These are phyloP conservation scores for Epithemia pelagica DNA, from an alignment of 108 stramenopile genomes.

Conservation along the genomic window DNA sequence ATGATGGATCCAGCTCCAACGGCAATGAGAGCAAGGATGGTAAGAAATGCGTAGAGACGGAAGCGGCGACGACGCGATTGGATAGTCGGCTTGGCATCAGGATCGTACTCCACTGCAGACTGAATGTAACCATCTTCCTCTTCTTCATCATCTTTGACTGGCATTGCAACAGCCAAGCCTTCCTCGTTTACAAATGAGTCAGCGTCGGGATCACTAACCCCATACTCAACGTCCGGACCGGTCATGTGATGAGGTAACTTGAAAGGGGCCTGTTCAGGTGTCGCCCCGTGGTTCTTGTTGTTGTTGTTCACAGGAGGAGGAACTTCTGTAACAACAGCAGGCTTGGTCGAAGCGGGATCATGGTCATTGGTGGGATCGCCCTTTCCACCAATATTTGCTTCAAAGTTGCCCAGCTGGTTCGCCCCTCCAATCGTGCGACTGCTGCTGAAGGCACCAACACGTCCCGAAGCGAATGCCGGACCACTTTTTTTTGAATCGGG, in stretches of 20 bases:
- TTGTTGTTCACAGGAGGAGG: too few relatives aligned
- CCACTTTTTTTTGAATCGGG: too few relatives aligned
- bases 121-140: slow-evolving; percentile 61
- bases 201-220: neutral
- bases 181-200: neutral
- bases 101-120: slow-evolving; percentile 70
- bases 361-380: too few relatives aligned
- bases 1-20: slow-evolving; percentile 17
- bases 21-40: neutral
- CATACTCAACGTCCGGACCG: slow-evolving; percentile 9
- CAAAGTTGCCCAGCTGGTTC: too few relatives aligned
- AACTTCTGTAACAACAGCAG: too few relatives aligned
- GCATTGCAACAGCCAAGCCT: slow-evolving; percentile 44
- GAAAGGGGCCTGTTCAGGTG: neutral
- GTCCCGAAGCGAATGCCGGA: too few relatives aligned
- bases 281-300: too few relatives aligned
- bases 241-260: neutral
- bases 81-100: slow-evolving; percentile 67
- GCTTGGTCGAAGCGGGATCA: too few relatives aligned
- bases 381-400: too few relatives aligned
- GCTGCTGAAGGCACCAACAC: too few relatives aligned
- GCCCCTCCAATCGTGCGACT: too few relatives aligned
- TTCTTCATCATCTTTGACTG: slow-evolving; percentile 47
- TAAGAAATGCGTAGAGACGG: slow-evolving; percentile 43
- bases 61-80: slow-evolving; percentile 47